Evolutionary conservation across 345 rosid species (phyloP).

Genomic region (Noccaea bulbosa): DNA sequence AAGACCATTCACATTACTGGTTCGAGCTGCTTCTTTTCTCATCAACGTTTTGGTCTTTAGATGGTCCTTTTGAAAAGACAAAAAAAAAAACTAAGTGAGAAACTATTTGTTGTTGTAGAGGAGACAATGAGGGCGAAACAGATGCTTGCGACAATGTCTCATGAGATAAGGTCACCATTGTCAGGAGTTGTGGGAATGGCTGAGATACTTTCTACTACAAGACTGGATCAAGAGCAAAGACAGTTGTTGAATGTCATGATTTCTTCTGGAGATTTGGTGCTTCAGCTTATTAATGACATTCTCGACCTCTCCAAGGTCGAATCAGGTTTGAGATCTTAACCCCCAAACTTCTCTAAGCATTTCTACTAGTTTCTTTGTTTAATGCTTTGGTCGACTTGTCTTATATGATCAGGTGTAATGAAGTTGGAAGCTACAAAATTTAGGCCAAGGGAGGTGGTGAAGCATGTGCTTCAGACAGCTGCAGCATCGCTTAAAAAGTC

Average conservation of each 20-base stretch:
- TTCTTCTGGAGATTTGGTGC: conserved; percentile 94
- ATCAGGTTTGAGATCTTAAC: conserved; percentile 54
- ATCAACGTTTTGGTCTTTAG: background rate
- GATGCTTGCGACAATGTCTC: conserved; percentile 98
- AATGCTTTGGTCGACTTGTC: background rate
- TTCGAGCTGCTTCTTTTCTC: conserved; percentile 8
- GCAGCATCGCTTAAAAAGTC: conserved; percentile 84
- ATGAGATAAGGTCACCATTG: conserved; percentile 94
- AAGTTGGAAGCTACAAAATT: conserved; percentile 94
- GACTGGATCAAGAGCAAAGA: conserved; percentile 78
- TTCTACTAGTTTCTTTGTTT: too few relatives aligned
- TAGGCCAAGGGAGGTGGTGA: conserved; percentile 89
- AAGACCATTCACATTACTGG: conserved; percentile 98
- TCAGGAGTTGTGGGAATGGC: conserved; percentile 97
- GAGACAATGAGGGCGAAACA: conserved; percentile 98
- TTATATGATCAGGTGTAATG: conserved; percentile 66
- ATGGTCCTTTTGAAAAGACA: too few relatives aligned
- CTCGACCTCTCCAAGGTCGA: conserved; percentile 99
- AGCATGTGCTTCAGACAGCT: conserved; percentile 93
- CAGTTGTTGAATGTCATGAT: conserved; percentile 84
- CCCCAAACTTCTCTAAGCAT: too few relatives aligned
- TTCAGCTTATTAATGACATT: conserved; percentile 90
- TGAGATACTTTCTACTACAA: conserved; percentile 83
- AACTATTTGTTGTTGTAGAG: conserved; percentile 50
- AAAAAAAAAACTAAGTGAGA: too few relatives aligned